Conservation (phyloP, 202 grass and related monocot genomes). For the Panicum virgatum region DNA sequence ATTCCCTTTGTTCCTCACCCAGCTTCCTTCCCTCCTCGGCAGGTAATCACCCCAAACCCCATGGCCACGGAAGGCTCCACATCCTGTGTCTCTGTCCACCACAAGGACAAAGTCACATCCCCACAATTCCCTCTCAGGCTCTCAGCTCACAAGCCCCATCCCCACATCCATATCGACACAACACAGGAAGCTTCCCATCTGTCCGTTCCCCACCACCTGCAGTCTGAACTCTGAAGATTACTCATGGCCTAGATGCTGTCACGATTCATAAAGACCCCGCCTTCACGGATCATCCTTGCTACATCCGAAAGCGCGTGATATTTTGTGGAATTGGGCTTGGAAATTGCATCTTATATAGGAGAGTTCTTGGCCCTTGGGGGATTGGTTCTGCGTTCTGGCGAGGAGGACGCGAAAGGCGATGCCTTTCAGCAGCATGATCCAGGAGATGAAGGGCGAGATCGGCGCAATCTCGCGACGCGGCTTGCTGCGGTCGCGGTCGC, state of each 20-base stretch:
- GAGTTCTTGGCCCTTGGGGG: not conserved
- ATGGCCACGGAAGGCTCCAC: conserved; percentile 4
- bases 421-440: conserved; percentile 79
- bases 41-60: not conserved
- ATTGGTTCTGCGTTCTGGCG: conserved; percentile 1
- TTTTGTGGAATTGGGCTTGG: not conserved
- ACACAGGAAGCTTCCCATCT: not conserved
- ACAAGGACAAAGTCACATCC: not conserved
- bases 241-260: not conserved
- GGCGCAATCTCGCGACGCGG: conserved; percentile 62
- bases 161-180: conserved; percentile 14
- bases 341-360: not conserved
- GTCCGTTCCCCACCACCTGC: not conserved
- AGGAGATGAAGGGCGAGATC: conserved; percentile 82
- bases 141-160: not conserved
- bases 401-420: conserved; percentile 45
- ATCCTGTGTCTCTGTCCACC: conserved; percentile 28
- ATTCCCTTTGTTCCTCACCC: not conserved
- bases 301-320: not conserved
- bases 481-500: conserved; percentile 52
- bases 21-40: not conserved
- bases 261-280: conserved; percentile 2
- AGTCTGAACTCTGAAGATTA: not conserved
- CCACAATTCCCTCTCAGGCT: not conserved
- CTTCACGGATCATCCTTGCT: not conserved